A percentile compares a stretch with the other conserved stretches of the same genome.
phyloP scores from a whole-genome alignment of 2,329 filamentous ascomycete species.

The Helminthosporium solani region DNA sequence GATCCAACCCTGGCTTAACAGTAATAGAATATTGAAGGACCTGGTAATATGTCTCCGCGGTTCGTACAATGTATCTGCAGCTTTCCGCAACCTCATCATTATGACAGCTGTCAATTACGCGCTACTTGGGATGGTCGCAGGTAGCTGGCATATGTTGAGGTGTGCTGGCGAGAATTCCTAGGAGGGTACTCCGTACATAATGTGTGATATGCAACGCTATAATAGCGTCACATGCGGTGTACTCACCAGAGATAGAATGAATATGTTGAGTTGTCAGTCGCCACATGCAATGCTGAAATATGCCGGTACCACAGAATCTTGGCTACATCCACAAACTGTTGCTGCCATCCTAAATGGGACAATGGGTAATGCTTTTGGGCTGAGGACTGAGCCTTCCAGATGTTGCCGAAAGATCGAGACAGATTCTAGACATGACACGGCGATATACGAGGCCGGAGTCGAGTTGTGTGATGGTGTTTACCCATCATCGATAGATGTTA shows the following conservation, averaged over 20 bases:
- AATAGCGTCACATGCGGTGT: constrained; percentile 21
- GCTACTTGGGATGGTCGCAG: constrained; percentile 13
- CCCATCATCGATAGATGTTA: background rate
- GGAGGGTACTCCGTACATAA: too few relatives aligned
- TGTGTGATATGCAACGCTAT: constrained; percentile 23
- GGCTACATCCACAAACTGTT: background rate
- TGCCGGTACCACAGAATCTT: background rate
- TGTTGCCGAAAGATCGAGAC: constrained; percentile 1
- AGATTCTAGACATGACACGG: background rate
- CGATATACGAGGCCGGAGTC: background rate
- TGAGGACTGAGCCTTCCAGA: background rate
- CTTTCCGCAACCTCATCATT: constrained; percentile 7
- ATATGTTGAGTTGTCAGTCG: constrained; percentile 4
- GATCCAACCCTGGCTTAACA: constrained; percentile 11
- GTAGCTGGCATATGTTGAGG: constrained; percentile 10
- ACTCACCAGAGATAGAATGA: constrained; percentile 13
- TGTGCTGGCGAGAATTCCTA: constrained; percentile 6
- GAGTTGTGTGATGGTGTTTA: background rate
- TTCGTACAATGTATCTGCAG: constrained; percentile 20
- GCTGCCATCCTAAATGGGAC: background rate
- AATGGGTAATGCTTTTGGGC: background rate
- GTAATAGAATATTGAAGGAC: constrained; percentile 10
- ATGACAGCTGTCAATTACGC: constrained; percentile 12
- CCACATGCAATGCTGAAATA: background rate
- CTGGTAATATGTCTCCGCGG: constrained; percentile 22